These are phyloP conservation scores for Blastobotrys americana DNA, from an alignment of 805 yeast species.

Conservation along the genomic window DNA sequence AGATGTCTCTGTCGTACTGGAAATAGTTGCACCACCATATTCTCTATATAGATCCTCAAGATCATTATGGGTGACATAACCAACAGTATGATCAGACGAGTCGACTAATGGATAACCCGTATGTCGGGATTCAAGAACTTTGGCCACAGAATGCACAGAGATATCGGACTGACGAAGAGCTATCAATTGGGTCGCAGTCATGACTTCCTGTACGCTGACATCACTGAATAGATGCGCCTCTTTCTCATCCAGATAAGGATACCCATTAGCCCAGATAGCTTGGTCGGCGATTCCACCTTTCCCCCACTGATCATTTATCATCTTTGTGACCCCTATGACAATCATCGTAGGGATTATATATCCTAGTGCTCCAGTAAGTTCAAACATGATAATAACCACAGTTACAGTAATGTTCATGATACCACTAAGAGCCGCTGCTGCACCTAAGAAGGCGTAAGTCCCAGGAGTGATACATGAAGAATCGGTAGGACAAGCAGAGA, in stretches of 20 bases:
- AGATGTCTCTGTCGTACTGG: no score
- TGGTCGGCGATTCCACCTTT: slow-evolving; percentile 91
- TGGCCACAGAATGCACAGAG: slow-evolving; percentile 8
- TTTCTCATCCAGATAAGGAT: slow-evolving; percentile 71
- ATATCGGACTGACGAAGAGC: slow-evolving; percentile 26
- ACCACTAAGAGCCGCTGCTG: slow-evolving; percentile 92
- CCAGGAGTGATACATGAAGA: slow-evolving; percentile 78
- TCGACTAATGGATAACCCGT: slow-evolving; percentile 35
- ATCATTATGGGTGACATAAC: slow-evolving; percentile 28
- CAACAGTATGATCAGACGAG: slow-evolving; percentile 25
- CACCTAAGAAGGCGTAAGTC: slow-evolving; percentile 91
- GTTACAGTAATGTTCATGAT: slow-evolving; percentile 89
- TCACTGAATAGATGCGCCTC: slow-evolving; percentile 54
- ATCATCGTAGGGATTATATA: slow-evolving; percentile 95
- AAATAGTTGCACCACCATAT: no score
- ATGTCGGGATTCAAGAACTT: slow-evolving; percentile 21
- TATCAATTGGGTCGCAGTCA: slow-evolving; percentile 35
- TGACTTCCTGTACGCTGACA: slow-evolving; percentile 48
- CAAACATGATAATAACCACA: slow-evolving; percentile 90
- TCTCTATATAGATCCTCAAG: slow-evolving; percentile 20
- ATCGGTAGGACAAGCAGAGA: slow-evolving; percentile 34
- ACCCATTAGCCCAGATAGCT: slow-evolving; percentile 81
- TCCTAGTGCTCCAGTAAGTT: slow-evolving; percentile 87
- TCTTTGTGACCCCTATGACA: slow-evolving; percentile 80
- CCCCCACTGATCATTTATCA: slow-evolving; percentile 71